Base-by-base conservation (phyloP, 2,329 filamentous ascomycete species). In the Botrytis tulipae region DNA sequence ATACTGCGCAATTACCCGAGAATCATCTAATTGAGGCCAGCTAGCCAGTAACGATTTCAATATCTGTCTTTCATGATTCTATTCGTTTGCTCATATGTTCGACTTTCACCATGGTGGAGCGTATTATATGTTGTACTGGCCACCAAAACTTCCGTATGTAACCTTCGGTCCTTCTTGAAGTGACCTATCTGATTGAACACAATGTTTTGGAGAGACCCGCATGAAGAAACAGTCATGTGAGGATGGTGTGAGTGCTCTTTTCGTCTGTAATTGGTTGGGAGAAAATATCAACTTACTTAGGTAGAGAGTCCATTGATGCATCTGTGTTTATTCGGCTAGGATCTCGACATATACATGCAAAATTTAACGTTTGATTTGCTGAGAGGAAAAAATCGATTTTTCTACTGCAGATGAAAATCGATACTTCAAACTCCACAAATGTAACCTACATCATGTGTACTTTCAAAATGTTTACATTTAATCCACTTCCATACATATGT, bases 161-260 rank as follows among this genome's bases (percentile, higher is more conserved):
- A 71, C 48, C 51, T 48, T 74, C 70, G 73, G 77, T 75, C 74
- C 76, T 76, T 76, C 74, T 76, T 61, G 66, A 73, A 59, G 60
- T 74, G 74, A 76, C 74, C 75, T 76, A 69, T 75, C 74, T 74
- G 42, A 54, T 71, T n/a, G 40, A 71, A 37, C 57, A 59, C 71
- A 48, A 70, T 66, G 70, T 70, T 72, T 74, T 75, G 77, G 77
- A 75, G 76, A 73, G 76, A 73, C 77, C 74, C 78, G 79, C 79
- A 80, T 79, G 70, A 76, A 65, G 72, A 65, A 77, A 76, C 72
- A 77, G 69, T 80, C 79, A 80, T 79, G 78, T 80, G 79, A 80
- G 77, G 51, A 63, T 46, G 54, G 78, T 80, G 76, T 80, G 78
- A 76, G 76, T 76, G 76, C 66, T 66, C 70, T 75, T 73, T 54